These are phyloP conservation scores for Quercus glauca DNA, from an alignment of 306 rosid species.

Conservation along the genomic window DNA sequence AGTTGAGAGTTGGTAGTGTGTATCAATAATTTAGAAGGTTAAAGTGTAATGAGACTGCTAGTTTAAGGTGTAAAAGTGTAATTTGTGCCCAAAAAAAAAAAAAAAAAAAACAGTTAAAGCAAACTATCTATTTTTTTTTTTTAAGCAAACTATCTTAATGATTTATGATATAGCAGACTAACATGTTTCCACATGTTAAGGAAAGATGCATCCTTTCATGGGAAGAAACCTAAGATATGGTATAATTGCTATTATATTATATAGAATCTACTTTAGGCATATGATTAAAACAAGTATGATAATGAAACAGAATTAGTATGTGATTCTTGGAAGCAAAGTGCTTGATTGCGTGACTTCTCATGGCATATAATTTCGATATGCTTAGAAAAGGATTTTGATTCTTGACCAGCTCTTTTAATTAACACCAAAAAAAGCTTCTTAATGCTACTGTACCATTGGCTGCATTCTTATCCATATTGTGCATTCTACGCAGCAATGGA, in stretches of 20 bases:
- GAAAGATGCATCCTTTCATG: not conserved
- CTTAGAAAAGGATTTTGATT: not conserved
- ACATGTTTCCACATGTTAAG: not conserved
- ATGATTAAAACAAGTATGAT: not conserved
- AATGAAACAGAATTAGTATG: not conserved
- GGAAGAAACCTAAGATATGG: not conserved
- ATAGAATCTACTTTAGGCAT: not conserved
- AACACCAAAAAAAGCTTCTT: too few species aligned
- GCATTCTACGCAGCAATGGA: not conserved
- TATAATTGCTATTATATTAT: not conserved
- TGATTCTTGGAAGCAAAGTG: conserved; percentile 1
- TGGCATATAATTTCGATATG: not conserved
- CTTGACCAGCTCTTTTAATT: too few species aligned
- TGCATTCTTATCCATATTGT: not conserved
- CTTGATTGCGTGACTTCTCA: not conserved
- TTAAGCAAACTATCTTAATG: too few species aligned
- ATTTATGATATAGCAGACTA: too few species aligned
- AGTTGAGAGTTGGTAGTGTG: too few species aligned
- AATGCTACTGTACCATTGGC: not conserved
- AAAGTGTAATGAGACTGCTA: too few species aligned
- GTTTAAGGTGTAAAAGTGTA: too few species aligned
- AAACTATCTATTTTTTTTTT: too few species aligned
- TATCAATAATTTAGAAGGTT: too few species aligned
- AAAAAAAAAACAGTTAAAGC: too few species aligned
- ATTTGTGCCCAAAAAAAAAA: too few species aligned